Evolutionary conservation across 2,329 filamentous ascomycete genomes (phyloP), one percentile per base, ranked within the genome.

Genomic region (Pseudocercospora crystallina): DNA sequence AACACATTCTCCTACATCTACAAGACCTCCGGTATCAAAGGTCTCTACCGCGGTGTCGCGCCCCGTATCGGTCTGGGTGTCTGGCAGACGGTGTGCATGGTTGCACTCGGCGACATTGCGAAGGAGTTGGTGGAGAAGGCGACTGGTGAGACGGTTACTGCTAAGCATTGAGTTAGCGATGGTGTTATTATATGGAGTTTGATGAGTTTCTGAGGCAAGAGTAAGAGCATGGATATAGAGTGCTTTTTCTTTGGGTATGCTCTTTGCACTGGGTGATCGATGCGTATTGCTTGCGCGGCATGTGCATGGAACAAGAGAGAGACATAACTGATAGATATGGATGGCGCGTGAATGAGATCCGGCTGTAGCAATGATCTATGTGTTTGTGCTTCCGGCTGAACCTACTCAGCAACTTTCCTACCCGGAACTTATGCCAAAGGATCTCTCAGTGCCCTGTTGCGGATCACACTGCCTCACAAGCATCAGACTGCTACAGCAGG

Each of bases 81-180:
- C 77, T 99, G 94, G 94, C 94, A 99, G 82, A 99, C 94, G 57
- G 87, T 99, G 69, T 99, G 94, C 82, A 99, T 99, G 94, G 94
- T 99, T 76, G 94, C 92, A 68, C 81, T 97, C 74, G 94, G 94
- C 76, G 94, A 97, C 77, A 82, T 82, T 68, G 82, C 82, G 56
- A 85, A 85, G 69, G 82, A 85, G 64, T 74, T 76, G 62, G 81
- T 85, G 57, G 81, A 84, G 73, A 83, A 82, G 72, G 69, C 82
- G 63, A 85, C 82, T 34, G 82, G 82, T 62, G 82, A 85, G 32
- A 64, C 71, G 53, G 81, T 84, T 63, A 84, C 81, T 54, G 81
- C 81, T 36, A 85, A 85, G 76, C 82, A 85, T 72, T 84, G 80
- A 70, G 47, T 33, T 26, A 26, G 15, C 20, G 34, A 37, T 32